Conservation (phyloP, 2,329 filamentous ascomycete genomes). For the Acephala macrosclerotiorum region DNA sequence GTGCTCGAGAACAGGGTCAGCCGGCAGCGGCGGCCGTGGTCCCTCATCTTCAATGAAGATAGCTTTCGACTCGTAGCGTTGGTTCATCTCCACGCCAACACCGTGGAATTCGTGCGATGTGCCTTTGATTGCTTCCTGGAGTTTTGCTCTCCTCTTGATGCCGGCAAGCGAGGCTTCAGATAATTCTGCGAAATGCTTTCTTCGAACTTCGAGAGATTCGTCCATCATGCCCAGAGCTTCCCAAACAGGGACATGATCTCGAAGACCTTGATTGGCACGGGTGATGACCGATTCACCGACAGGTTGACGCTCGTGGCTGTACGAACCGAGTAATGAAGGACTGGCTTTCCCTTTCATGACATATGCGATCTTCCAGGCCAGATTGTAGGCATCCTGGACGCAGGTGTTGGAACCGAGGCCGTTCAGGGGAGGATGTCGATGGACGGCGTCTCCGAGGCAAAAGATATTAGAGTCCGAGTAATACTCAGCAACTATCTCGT, state of each 20-base stretch:
- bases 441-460: slow-evolving; percentile 64
- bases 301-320: slow-evolving; percentile 55
- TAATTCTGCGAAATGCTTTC: slow-evolving; percentile 50
- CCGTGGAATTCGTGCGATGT: slow-evolving; percentile 60
- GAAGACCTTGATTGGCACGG: slow-evolving; percentile 63
- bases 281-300: slow-evolving; percentile 55
- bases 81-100: slow-evolving; percentile 66
- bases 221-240: slow-evolving; percentile 53
- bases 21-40: slow-evolving; percentile 37
- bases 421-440: slow-evolving; percentile 64
- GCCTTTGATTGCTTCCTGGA: slow-evolving; percentile 51
- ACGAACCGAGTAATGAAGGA: slow-evolving; percentile 51
- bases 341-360: slow-evolving; percentile 51
- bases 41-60: slow-evolving; percentile 54
- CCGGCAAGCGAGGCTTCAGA: slow-evolving; percentile 49
- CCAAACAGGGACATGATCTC: slow-evolving; percentile 57
- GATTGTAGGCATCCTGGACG: slow-evolving; percentile 62
- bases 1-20: slow-evolving; percentile 53
- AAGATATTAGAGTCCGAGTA: slow-evolving; percentile 53
- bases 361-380: slow-evolving; percentile 62
- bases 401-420: slow-evolving; percentile 66
- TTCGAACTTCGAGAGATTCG: slow-evolving; percentile 49
- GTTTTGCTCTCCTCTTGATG: slow-evolving; percentile 46
- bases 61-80: slow-evolving; percentile 56
- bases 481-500: slow-evolving; percentile 65